Base-by-base conservation (phyloP, 1,139 yeast species). In the Yamadazyma sp. region DNA sequence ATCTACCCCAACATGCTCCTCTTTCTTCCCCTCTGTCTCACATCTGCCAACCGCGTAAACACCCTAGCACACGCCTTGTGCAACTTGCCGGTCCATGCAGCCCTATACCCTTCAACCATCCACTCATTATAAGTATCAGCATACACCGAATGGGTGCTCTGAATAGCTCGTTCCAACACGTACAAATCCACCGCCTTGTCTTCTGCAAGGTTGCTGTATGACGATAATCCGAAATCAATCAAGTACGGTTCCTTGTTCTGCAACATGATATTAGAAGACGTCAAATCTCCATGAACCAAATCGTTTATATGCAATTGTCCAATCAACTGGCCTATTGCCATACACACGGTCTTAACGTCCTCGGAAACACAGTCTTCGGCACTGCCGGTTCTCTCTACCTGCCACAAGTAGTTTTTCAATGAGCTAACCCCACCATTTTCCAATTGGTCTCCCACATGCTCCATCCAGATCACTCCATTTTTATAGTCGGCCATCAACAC, bases 121-220 rank as follows among this genome's bases (percentile, higher is more conserved):
- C 94, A 83, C 31, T 64, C 58, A 50, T 78, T 82, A 57, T 89
- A 88, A 31, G 60, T 53, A 1, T 72, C 76, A 4, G 96, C 73
- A 53, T 76, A 77, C 4, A 73, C 72, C 0, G 98, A 92, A 58
- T 94, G 98, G 0, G 98, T 94, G 48, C 96, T 86, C 28, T 78
- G 64, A 15, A 94, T 76, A 1, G 99, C 98, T 51, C 97, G 71
- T 59, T 94, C 98, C 45, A 94, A 66, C 8, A 94, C 97, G 54
- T 92, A 94, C 43, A 94, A 61, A 59, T 94, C 99, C 12, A 94
- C 98, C 2, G 98, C 97, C 58, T 88, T 89, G 56, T 92, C 97
- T 53, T 94, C 98, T 0, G 86, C 76, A 45, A 88, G 57, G 0
- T 78, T 76, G 1, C 95, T 81, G 41, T 82, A 81, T n/a, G 89